Evolutionary conservation across 129 eudicot species (phyloP).

Genomic region (Chrysanthemum makinoi): DNA sequence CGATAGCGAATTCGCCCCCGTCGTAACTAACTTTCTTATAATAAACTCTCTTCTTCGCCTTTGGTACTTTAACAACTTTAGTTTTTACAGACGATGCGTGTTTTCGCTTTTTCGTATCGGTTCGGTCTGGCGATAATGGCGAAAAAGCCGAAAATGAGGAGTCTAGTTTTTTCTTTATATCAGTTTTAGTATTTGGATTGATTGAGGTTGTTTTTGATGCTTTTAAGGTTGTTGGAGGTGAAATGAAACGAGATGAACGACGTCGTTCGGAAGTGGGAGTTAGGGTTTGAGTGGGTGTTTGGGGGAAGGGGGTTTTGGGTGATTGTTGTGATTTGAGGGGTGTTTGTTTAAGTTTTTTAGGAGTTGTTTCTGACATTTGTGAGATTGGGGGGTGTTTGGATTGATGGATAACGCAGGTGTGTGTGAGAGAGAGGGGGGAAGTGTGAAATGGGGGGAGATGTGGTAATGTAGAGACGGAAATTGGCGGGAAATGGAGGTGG

Average conservation of each 20-base stretch:
- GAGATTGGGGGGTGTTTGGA: slow-evolving; percentile 16
- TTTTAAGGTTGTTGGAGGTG: slow-evolving; percentile 14
- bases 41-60: slow-evolving; percentile 46
- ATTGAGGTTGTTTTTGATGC: slow-evolving; percentile 9
- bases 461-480: slow-evolving; percentile 18
- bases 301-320: slow-evolving; percentile 35
- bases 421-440: slow-evolving; percentile 11
- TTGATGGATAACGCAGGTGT: slow-evolving; percentile 20
- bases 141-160: slow-evolving; percentile 17
- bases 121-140: slow-evolving; percentile 54
- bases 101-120: slow-evolving; percentile 47
- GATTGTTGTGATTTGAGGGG: slow-evolving; percentile 22
- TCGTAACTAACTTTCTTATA: slow-evolving; percentile 77
- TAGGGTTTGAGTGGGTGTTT: slow-evolving; percentile 46
- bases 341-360: slow-evolving; percentile 41
- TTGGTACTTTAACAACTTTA: slow-evolving; percentile 2
- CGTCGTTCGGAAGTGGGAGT: slow-evolving; percentile 25
- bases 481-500: slow-evolving; percentile 47
- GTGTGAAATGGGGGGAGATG: slow-evolving; percentile 2
- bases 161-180: slow-evolving; percentile 24
- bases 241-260: slow-evolving; percentile 53
- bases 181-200: slow-evolving; percentile 15
- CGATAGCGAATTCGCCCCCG: slow-evolving; percentile 69
- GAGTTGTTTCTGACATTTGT: slow-evolving; percentile 57
- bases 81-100: not conserved